Base-by-base conservation (phyloP, 2,329 filamentous ascomycete species). In the Microsporum audouinii region DNA sequence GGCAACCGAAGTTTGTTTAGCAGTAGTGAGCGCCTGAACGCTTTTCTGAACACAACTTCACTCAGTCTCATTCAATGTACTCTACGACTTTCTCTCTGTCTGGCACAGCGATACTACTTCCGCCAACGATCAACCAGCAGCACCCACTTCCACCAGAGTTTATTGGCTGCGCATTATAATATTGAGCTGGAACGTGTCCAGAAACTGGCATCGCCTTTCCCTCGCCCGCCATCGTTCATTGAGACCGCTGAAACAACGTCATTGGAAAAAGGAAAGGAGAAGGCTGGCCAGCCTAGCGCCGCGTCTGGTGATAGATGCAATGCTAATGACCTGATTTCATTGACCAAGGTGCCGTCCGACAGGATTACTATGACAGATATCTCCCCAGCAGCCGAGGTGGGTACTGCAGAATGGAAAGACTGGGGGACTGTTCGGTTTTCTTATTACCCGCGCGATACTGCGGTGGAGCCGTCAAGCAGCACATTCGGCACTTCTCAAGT, bases 1-100 rank as follows among this genome's bases (percentile, higher is more conserved):
- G 94, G 92, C 63, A 99, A 99, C 71, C 83, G 95, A 67, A 96
- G 91, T 76, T 86, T 99, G 68, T 99, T 97, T 73, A 89, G 88
- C 63, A 99, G 94, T 78, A 97, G 92, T 72, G 82, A 87, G 66
- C 89, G 95, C 68, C 78, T 99, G 63, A 94, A 92, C 71, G 87
- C 91, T 71, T 81, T 99, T 45, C 82, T 99, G 62, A 89, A 96
- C 73, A 92, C 88, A 51, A 92, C 89, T 2, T 91, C 88, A 29
- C 80, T 92, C 61, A 83, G 85, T 33, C 81, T 99, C 57, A 80
- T 99, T 60, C 85, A 88, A 69, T 82, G 83, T 34, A 88, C 90
- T 6, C 82, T 99, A 47, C 85, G 88, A 65, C 84, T 99, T 63
- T 86, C 87, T 34, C 85, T 92, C 45, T 88, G 92, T 71, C 80